Evolutionary conservation across 2,329 filamentous ascomycete genomes (phyloP), one percentile per base, ranked within the genome.

Genomic region (Thelonectria discophora): DNA sequence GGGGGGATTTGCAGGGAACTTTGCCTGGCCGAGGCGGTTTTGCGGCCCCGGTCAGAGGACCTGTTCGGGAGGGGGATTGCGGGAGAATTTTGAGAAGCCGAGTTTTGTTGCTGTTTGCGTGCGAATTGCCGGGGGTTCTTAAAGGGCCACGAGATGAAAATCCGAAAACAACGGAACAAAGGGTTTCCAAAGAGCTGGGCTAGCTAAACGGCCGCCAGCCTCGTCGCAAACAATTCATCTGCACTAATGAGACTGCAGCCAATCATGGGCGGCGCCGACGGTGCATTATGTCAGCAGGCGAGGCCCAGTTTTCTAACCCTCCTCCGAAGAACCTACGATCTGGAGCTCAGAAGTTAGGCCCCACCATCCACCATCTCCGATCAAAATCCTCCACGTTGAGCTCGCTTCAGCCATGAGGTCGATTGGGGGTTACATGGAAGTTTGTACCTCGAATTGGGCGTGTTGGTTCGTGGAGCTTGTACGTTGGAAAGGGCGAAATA

Each of bases 141-240:
- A n/a, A n/a, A n/a, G n/a, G n/a, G n/a, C n/a, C n/a, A n/a, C n/a
- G n/a, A n/a, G n/a, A n/a, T n/a, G n/a, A n/a, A n/a, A n/a, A n/a
- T n/a, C n/a, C n/a, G n/a, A 43, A 37, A 21, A 48, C 27, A 30
- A n/a, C n/a, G n/a, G n/a, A 56, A 50, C 7, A 37, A 49, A 53
- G 52, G 18, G 42, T 13, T 40, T 21, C 18, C 20, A 34, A n/a
- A 32, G 30, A n/a, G 15, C 21, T 32, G 18, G 17, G n/a, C n/a
- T n/a, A n/a, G n/a, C n/a, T n/a, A n/a, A n/a, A n/a, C n/a, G n/a
- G n/a, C n/a, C n/a, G n/a, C n/a, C 66, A 69, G 65, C 65, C 66
- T 65, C 50, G 66, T 71, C 66, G 68, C 68, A 65, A 69, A 69
- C 46, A n/a, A 58, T 53, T 68, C 52, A 58, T 48, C 55, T 48